phyloP scores from a whole-genome alignment of 108 stramenopile genomes.

The Nitzschia sp. region DNA sequence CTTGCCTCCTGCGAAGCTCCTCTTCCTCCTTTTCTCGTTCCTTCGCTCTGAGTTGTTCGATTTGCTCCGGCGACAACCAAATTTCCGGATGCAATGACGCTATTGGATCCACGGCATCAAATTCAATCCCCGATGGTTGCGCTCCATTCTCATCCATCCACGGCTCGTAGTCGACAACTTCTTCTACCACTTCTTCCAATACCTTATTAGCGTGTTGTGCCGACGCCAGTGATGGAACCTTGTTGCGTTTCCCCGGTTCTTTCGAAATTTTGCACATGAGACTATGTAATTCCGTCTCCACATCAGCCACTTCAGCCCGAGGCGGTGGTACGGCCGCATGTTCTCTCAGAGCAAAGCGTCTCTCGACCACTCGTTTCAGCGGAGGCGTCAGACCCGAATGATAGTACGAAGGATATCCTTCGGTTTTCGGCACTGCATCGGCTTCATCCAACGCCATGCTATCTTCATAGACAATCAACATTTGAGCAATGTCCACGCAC shows the following conservation, averaged over 20 bases:
- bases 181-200: slow-evolving; percentile 82
- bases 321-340: slow-evolving; percentile 65
- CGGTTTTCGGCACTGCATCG: slow-evolving; percentile 63
- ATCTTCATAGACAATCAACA: slow-evolving; percentile 92
- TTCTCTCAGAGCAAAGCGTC: slow-evolving; percentile 77
- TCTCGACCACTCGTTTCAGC: slow-evolving; percentile 80
- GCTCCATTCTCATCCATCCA: slow-evolving; percentile 85
- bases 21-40: slow-evolving; percentile 40
- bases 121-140: slow-evolving; percentile 54
- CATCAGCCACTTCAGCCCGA: slow-evolving; percentile 57
- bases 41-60: slow-evolving; percentile 33
- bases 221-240: slow-evolving; percentile 39
- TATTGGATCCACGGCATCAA: slow-evolving; percentile 52
- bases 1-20: slow-evolving; percentile 33
- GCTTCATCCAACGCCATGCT: slow-evolving; percentile 85
- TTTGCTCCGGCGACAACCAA: slow-evolving; percentile 69
- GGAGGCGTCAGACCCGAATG: slow-evolving; percentile 89
- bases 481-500: slow-evolving; percentile 88
- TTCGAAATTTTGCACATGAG: slow-evolving; percentile 68
- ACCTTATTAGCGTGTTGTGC: slow-evolving; percentile 51
- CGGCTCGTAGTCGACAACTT: slow-evolving; percentile 81
- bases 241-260: slow-evolving; percentile 42
- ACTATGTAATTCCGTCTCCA: slow-evolving; percentile 66
- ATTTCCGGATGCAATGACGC: slow-evolving; percentile 76
- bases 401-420: slow-evolving; percentile 71